These are phyloP conservation scores for Trichoderma gracile DNA, from an alignment of 2,329 filamentous ascomycete genomes.

Conservation along the genomic window DNA sequence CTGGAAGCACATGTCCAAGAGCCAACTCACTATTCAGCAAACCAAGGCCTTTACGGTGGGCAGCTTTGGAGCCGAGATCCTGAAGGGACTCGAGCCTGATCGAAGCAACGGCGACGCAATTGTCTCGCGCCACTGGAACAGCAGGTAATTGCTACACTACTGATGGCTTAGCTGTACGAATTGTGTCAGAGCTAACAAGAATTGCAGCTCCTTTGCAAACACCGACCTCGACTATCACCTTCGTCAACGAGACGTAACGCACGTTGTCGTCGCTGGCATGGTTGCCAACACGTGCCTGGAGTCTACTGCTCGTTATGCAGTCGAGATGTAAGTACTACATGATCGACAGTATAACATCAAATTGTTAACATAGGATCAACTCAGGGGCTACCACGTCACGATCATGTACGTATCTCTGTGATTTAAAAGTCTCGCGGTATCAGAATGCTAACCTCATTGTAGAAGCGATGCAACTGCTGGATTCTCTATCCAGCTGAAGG, in stretches of 20 bases:
- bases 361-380: not conserved
- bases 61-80: conserved; percentile 29
- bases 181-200: not conserved
- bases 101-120: conserved; percentile 28
- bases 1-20: conserved; percentile 26
- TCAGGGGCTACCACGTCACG: conserved; percentile 22
- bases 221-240: conserved; percentile 21
- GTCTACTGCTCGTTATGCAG: conserved; percentile 27
- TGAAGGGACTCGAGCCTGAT: conserved; percentile 28
- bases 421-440: too few relatives aligned
- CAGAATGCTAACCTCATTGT: not conserved
- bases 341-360: too few relatives aligned
- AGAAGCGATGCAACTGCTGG: conserved; percentile 24
- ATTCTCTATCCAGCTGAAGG: conserved; percentile 17
- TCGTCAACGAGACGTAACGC: conserved; percentile 26
- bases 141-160: not conserved
- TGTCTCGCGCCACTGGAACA: conserved; percentile 25
- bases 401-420: conserved; percentile 15
- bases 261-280: conserved; percentile 28
- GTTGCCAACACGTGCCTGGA: conserved; percentile 29
- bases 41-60: conserved; percentile 21
- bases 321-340: conserved; percentile 25
- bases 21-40: not conserved
- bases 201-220: conserved; percentile 15
- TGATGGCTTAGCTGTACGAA: not conserved